Evolutionary conservation across 192 early-diverging fungal species (phyloP), one percentile per base, ranked within the genome.

Genomic region (Backusella tarrabulga): DNA sequence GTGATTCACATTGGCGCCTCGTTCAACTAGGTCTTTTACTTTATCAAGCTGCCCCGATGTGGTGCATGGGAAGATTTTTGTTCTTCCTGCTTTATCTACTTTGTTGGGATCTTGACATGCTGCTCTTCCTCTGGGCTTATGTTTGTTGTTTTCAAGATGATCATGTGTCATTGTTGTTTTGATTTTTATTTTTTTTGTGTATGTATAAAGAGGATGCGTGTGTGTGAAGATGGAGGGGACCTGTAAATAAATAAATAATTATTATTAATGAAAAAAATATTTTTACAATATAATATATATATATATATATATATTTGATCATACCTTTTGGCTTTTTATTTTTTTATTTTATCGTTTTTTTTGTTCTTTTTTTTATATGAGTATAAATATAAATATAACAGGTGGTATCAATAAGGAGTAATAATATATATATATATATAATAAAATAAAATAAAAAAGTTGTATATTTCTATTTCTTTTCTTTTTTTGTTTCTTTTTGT

Each of bases 1-100:
- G 56, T 87, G 84, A 40, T 91, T 90, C 12, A 91, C 87, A 38
- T 90, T 85, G 1, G 90, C 89, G 19, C 92, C 92, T 35, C 85
- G 81, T 26, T 83, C 83, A 12, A 93, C 81, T 9, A 91, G 77
- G 15, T 79, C 76, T 34, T 88, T 79, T 29, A 88, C 84, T 77
- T 84, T 85, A 68, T 89, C 89, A 26, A 91, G 69, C 38, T 90
- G 85, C n/a, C 92, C 92, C 0, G 89, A 84, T 34, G 83, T 82
- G 0, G 87, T 86, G 38, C 79, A 87, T 34, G 83, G 78, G 79
- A 88, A 88, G 3, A 88, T 67, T 19, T 85, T 86, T 19, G 87
- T 86, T 76, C 87, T 76, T 19, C 87, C 87, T 32, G 87, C 84
- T 23, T 84, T 84, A 67, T 88, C 87, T 3, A 71, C 77, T 14